These are phyloP conservation scores for Austropuccinia psidii DNA, from an alignment of 1,284 basidiomycete genomes.

Conservation along the genomic window DNA sequence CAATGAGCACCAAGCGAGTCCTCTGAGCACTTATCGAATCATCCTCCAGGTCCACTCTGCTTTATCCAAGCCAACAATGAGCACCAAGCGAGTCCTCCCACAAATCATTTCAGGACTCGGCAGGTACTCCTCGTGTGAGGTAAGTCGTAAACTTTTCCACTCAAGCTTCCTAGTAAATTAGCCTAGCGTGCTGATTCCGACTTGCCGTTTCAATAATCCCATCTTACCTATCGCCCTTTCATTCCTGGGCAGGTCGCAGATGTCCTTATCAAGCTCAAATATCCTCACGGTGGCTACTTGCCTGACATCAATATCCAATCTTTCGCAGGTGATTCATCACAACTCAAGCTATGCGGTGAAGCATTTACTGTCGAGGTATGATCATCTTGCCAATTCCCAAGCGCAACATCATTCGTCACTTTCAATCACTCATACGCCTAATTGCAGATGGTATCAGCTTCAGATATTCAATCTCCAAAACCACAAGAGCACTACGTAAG, in stretches of 20 bases:
- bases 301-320: slow-evolving; percentile 63
- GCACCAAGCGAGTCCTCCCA: no score
- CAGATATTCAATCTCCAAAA: slow-evolving; percentile 60
- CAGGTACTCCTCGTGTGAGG: slow-evolving; percentile 26
- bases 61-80: no score
- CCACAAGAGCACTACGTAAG: slow-evolving; percentile 63
- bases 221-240: not conserved
- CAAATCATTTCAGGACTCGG: no score
- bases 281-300: slow-evolving; percentile 67
- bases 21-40: no score
- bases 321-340: slow-evolving; percentile 50
- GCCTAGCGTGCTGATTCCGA: not conserved
- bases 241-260: slow-evolving; percentile 62
- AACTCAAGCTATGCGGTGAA: slow-evolving; percentile 57
- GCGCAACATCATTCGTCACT: not conserved
- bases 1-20: no score
- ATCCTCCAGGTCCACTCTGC: no score
- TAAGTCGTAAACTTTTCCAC: not conserved
- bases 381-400: not conserved
- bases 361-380: slow-evolving; percentile 73
- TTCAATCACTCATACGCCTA: not conserved
- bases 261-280: slow-evolving; percentile 74
- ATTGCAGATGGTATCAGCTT: slow-evolving; percentile 59
- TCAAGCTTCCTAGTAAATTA: not conserved
- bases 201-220: not conserved